Evolutionary conservation across 139 green algal species (phyloP).

Genomic region (Diplosphaera chodatii): DNA sequence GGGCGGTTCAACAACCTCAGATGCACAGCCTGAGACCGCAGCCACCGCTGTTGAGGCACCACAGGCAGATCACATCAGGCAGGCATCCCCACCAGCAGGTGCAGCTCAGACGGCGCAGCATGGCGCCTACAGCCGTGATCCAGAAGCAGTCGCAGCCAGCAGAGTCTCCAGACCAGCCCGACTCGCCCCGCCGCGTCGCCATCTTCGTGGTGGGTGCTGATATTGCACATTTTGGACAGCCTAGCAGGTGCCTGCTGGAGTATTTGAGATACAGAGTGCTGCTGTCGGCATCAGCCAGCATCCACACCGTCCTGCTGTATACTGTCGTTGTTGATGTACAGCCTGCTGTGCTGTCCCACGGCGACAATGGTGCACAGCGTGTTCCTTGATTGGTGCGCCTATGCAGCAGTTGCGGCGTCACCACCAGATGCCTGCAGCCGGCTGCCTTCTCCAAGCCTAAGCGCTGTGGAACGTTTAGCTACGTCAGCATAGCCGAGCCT

Average conservation of each 20-base stretch:
- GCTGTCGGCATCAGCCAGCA: too few relatives aligned
- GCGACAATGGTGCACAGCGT: too few relatives aligned
- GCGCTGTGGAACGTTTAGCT: neutral
- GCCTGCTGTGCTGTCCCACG: too few relatives aligned
- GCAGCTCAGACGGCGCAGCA: neutral
- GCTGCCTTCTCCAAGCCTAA: too few relatives aligned
- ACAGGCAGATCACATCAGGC: neutral
- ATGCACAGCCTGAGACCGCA: neutral
- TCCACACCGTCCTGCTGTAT: too few relatives aligned
- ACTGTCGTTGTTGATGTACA: too few relatives aligned
- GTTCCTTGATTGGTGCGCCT: too few relatives aligned
- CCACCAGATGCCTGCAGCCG: too few relatives aligned
- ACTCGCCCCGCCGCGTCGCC: neutral
- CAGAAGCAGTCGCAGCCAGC: neutral
- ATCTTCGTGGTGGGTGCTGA: neutral
- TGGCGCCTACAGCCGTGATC: neutral
- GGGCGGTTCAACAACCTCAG: neutral
- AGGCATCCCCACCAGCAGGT: neutral
- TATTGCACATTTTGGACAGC: neutral
- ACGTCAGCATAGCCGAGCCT: too few relatives aligned
- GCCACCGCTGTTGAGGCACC: too few relatives aligned
- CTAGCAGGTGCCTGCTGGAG: neutral
- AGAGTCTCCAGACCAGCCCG: neutral
- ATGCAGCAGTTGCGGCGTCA: too few relatives aligned
- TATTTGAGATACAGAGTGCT: too few relatives aligned